These are phyloP conservation scores for Candida pseudoglaebosa DNA, from an alignment of 805 yeast species.

Conservation along the genomic window DNA sequence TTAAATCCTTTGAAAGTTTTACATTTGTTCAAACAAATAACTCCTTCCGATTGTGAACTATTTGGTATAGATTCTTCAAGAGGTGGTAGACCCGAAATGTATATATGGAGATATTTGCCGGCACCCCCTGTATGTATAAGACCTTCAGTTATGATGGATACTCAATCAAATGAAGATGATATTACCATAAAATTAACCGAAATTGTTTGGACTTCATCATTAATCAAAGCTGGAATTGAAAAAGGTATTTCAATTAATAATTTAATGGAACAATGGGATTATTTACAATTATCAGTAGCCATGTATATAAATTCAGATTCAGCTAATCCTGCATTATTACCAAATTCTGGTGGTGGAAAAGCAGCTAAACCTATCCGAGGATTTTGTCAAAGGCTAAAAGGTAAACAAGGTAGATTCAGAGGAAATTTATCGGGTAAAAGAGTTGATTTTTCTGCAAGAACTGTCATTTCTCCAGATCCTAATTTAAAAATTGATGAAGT, in stretches of 20 bases:
- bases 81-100: constrained; percentile 94
- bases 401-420: constrained; percentile 98
- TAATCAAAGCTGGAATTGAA: constrained; percentile 91
- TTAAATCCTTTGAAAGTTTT: constrained; percentile 88
- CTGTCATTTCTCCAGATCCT: constrained; percentile 98
- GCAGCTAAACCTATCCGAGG: constrained; percentile 82
- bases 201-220: constrained; percentile 93
- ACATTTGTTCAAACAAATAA: constrained; percentile 79
- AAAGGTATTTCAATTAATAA: constrained; percentile 91
- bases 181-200: constrained; percentile 93
- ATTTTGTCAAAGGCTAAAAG: constrained; percentile 93
- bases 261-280: constrained; percentile 99
- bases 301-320: constrained; percentile 97
- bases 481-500: constrained; percentile 92
- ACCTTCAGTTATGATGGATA: constrained; percentile 92
- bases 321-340: constrained; percentile 73
- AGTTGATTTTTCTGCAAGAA: constrained; percentile 97
- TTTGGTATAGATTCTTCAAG: constrained; percentile 84
- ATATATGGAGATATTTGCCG: constrained; percentile 94
- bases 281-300: constrained; percentile 89
- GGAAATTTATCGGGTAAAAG: constrained; percentile 98
- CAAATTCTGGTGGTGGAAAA: constrained; percentile 60
- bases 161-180: constrained; percentile 95
- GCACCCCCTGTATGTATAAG: constrained; percentile 99
- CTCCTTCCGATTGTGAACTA: constrained; percentile 86